These are phyloP conservation scores for Umbilicus rupestris DNA, from an alignment of 164 flowering plant genomes.

Conservation along the genomic window DNA sequence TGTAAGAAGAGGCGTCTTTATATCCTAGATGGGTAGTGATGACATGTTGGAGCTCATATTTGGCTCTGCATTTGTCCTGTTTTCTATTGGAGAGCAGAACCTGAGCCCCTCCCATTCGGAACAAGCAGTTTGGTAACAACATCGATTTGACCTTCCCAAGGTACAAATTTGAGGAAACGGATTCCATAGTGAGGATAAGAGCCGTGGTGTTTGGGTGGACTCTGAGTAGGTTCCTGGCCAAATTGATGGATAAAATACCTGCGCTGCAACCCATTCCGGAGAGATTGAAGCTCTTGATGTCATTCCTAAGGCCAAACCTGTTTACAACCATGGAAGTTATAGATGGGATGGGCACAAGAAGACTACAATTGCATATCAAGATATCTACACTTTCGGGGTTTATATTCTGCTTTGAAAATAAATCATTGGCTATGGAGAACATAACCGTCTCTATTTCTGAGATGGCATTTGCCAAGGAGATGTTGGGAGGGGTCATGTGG, in stretches of 20 bases:
- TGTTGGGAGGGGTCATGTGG: constrained; percentile 12
- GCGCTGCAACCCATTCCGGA: constrained; percentile 21
- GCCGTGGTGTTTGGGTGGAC: constrained; percentile 16
- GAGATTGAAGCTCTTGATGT: constrained; percentile 18
- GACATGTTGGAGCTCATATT: constrained; percentile 17
- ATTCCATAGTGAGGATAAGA: constrained; percentile 21
- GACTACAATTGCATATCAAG: constrained; percentile 17
- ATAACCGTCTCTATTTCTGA: constrained; percentile 14
- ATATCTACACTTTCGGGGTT: constrained; percentile 17
- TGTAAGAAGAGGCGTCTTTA: constrained; percentile 13
- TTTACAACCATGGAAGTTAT: constrained; percentile 17
- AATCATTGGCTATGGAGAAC: constrained; percentile 9
- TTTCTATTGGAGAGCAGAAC: constrained; percentile 21
- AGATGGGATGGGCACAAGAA: constrained; percentile 15
- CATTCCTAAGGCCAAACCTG: constrained; percentile 16
- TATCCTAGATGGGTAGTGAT: constrained; percentile 13
- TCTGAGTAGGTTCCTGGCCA: constrained; percentile 16
- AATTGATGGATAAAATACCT: constrained; percentile 14
- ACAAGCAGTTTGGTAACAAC: constrained; percentile 24
- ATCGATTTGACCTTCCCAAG: constrained; percentile 20
- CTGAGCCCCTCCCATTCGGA: constrained; percentile 28
- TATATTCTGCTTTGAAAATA: constrained; percentile 11
- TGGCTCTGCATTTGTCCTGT: constrained; percentile 12
- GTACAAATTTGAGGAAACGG: constrained; percentile 21
- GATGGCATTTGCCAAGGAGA: background rate